Percentiles rank a stretch among this genome's conserved stretches.
phyloP scores from a whole-genome alignment of 108 stramenopile genomes.

The Cyclostephanos invisitatus region DNA sequence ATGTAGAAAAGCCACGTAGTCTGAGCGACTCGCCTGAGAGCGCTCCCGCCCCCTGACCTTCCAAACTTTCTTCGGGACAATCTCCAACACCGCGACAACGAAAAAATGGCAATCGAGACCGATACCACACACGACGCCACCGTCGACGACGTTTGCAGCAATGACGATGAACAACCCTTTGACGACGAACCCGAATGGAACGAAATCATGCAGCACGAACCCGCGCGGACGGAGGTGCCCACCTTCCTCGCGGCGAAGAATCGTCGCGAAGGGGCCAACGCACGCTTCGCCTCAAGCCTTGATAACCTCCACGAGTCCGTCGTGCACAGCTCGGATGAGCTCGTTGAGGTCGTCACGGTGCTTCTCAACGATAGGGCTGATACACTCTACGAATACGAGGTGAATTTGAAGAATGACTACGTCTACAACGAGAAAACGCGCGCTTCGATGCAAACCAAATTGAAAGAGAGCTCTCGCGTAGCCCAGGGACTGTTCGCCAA shows the following conservation, averaged over 20 bases:
- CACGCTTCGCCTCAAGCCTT: slow-evolving; percentile 40
- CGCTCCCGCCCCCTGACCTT: neutral
- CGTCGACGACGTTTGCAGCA: neutral
- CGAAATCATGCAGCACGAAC: slow-evolving; percentile 33
- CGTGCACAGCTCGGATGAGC: slow-evolving; percentile 26
- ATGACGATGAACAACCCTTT: slow-evolving; percentile 21
- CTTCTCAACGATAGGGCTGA: slow-evolving; percentile 27
- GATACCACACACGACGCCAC: neutral
- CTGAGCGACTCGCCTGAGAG: neutral
- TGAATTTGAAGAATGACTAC: slow-evolving; percentile 39
- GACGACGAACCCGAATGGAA: slow-evolving; percentile 50
- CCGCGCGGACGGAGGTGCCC: slow-evolving; percentile 36
- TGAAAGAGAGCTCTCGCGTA: slow-evolving; percentile 43
- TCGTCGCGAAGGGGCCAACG: slow-evolving; percentile 28
- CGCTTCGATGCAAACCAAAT: slow-evolving; percentile 40
- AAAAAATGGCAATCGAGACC: neutral
- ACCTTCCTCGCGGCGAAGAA: slow-evolving; percentile 31
- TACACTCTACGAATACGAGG: slow-evolving; percentile 41
- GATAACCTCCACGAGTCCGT: slow-evolving; percentile 41
- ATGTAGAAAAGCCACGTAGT: too few species aligned
- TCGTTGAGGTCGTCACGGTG: slow-evolving; percentile 33
- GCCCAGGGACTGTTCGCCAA: slow-evolving; percentile 52
- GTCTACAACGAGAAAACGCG: slow-evolving; percentile 39
- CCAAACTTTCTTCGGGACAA: neutral
- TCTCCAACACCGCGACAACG: neutral